These are phyloP conservation scores for Straminergon stramineum DNA, from an alignment of 225 moss, liverwort and hornwort genomes.

Conservation along the genomic window DNA sequence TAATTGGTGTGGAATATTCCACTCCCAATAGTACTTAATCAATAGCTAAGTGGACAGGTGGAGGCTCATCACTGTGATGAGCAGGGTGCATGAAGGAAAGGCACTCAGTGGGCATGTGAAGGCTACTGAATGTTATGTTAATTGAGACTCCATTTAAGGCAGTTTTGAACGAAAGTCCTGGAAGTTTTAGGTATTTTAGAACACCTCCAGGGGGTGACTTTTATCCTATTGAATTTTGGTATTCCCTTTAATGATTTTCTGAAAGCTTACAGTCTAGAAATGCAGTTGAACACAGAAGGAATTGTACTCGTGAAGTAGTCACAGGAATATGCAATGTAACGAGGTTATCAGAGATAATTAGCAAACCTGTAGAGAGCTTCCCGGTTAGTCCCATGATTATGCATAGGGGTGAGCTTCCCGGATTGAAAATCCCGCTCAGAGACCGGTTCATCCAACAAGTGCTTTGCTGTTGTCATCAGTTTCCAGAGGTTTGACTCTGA, in stretches of 20 bases:
- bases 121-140: too few species aligned
- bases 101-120: too few species aligned
- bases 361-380: constrained; percentile 50
- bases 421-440: constrained; percentile 30
- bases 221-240: background rate
- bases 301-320: background rate
- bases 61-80: too few species aligned
- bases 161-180: background rate
- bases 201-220: background rate
- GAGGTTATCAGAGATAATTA: background rate
- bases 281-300: background rate
- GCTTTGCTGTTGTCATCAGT: constrained; percentile 41
- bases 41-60: too few species aligned
- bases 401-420: constrained; percentile 28
- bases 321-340: background rate
- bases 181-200: background rate
- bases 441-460: constrained; percentile 45
- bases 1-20: too few species aligned
- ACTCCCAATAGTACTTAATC: too few species aligned
- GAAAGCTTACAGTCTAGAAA: background rate
- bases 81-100: too few species aligned
- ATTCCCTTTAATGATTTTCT: background rate
- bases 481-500: constrained; percentile 43
- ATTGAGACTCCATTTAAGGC: background rate
- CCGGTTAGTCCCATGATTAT: constrained; percentile 34